These are phyloP conservation scores for Lagenaria siceraria DNA, from an alignment of 306 rosid species.

Conservation along the genomic window DNA sequence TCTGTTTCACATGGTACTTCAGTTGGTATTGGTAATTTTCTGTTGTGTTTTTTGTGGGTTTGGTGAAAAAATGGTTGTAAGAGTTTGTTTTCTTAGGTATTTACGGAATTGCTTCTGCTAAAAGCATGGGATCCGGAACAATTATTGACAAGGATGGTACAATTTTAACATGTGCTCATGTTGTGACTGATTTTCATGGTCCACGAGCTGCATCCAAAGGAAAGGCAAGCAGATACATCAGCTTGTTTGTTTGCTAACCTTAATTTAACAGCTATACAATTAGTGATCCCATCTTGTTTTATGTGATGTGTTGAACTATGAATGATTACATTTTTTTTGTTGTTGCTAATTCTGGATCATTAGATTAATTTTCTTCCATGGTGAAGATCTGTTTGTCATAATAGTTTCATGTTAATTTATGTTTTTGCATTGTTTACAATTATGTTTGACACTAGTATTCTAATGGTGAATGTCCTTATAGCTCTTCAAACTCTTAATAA, in stretches of 20 bases:
- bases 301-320: background rate
- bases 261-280: background rate
- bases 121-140: slow-evolving; percentile 70
- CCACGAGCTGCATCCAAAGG: slow-evolving; percentile 36
- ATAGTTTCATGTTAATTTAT: background rate
- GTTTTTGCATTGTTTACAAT: background rate
- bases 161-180: slow-evolving; percentile 84
- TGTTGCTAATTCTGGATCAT: background rate
- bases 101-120: slow-evolving; percentile 33
- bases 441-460: background rate
- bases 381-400: background rate
- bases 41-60: background rate
- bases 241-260: background rate
- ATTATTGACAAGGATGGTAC: slow-evolving; percentile 75
- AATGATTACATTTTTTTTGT: background rate
- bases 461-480: background rate
- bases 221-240: slow-evolving; percentile 42
- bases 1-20: slow-evolving; percentile 47
- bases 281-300: background rate
- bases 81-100: slow-evolving; percentile 20
- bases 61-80: background rate
- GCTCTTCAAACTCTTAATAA: background rate
- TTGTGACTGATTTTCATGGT: slow-evolving; percentile 54
- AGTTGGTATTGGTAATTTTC: background rate
- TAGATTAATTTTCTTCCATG: background rate